A percentile compares a stretch with the other conserved stretches of the same genome.
Evolutionary conservation across 192 early-diverging fungal species (phyloP).

Genomic region (Phlyctochytrium planicorne): DNA sequence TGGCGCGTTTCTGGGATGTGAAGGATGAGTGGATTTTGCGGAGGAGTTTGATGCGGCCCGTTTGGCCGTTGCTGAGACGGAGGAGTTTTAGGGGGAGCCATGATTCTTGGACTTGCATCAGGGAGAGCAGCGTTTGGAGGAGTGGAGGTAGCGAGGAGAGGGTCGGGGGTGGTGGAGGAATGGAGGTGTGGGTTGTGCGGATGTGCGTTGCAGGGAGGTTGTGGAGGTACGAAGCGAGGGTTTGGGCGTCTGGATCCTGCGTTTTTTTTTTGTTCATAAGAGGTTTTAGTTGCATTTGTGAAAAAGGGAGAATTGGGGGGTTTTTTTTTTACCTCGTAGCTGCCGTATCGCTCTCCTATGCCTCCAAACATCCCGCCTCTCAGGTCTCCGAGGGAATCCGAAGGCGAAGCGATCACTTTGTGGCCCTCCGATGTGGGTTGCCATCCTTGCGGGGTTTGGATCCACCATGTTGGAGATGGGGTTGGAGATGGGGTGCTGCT

Average conservation of each 20-base stretch:
- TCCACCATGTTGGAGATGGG: constrained; percentile 11
- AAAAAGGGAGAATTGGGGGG: too few relatives aligned
- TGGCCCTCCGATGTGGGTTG: too few relatives aligned
- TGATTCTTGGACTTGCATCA: constrained; percentile 1
- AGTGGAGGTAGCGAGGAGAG: constrained; percentile 9
- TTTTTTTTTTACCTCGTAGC: too few relatives aligned
- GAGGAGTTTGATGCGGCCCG: too few relatives aligned
- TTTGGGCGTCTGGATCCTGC: neutral
- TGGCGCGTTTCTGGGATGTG: constrained; percentile 31
- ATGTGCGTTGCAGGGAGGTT: neutral
- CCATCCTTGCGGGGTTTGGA: constrained; percentile 8
- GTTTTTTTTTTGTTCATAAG: too few relatives aligned
- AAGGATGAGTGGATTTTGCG: constrained; percentile 21
- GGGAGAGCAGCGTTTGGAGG: neutral
- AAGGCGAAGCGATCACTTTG: too few relatives aligned
- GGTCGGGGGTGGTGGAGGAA: neutral
- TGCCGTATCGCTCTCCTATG: constrained; percentile 9
- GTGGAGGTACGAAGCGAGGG: neutral
- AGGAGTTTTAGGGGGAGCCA: constrained; percentile 39
- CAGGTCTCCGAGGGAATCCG: too few relatives aligned
- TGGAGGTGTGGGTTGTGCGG: neutral
- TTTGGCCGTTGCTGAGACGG: constrained; percentile 51
- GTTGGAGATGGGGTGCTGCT: constrained; percentile 27
- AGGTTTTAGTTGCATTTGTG: too few relatives aligned
- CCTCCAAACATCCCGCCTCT: constrained; percentile 16